These are phyloP conservation scores for Colletotrichum echinochloae DNA, from an alignment of 2,329 filamentous ascomycete genomes.

Conservation along the genomic window DNA sequence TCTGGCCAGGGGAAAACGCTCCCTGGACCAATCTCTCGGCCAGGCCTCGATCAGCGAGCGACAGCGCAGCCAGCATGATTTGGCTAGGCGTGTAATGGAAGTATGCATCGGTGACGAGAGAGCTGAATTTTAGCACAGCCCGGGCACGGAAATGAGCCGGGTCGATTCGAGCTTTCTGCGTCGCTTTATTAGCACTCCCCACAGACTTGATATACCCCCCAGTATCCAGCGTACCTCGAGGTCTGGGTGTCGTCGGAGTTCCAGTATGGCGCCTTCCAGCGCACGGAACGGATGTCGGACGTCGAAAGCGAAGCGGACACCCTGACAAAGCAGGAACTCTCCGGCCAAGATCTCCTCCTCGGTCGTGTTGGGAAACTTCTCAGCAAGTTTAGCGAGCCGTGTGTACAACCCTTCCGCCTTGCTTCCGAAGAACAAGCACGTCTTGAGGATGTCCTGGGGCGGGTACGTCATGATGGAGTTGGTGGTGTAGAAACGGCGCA, in stretches of 20 bases:
- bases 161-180: slow-evolving; percentile 57
- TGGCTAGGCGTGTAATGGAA: slow-evolving; percentile 96
- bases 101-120: slow-evolving; percentile 92
- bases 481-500: slow-evolving; percentile 94
- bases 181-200: slow-evolving; percentile 3
- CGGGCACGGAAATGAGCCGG: slow-evolving; percentile 80
- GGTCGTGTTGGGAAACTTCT: slow-evolving; percentile 76
- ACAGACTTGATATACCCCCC: too few relatives aligned
- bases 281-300: slow-evolving; percentile 91
- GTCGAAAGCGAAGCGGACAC: slow-evolving; percentile 92
- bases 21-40: slow-evolving; percentile 61
- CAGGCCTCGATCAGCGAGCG: slow-evolving; percentile 78
- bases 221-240: slow-evolving; percentile 61
- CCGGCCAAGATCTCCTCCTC: slow-evolving; percentile 88
- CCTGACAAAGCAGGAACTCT: slow-evolving; percentile 93
- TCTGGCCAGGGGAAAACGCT: slow-evolving; percentile 44
- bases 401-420: slow-evolving; percentile 91
- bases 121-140: slow-evolving; percentile 80
- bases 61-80: slow-evolving; percentile 87
- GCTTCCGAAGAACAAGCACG: slow-evolving; percentile 90
- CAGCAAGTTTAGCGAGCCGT: slow-evolving; percentile 71
- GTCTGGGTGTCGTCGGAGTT: slow-evolving; percentile 76
- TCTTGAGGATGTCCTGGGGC: slow-evolving; percentile 88
- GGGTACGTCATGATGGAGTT: slow-evolving; percentile 98
- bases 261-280: slow-evolving; percentile 87